Evolutionary conservation across 2,329 filamentous ascomycete genomes (phyloP).

Genomic region (Trichoderma aggressivum): DNA sequence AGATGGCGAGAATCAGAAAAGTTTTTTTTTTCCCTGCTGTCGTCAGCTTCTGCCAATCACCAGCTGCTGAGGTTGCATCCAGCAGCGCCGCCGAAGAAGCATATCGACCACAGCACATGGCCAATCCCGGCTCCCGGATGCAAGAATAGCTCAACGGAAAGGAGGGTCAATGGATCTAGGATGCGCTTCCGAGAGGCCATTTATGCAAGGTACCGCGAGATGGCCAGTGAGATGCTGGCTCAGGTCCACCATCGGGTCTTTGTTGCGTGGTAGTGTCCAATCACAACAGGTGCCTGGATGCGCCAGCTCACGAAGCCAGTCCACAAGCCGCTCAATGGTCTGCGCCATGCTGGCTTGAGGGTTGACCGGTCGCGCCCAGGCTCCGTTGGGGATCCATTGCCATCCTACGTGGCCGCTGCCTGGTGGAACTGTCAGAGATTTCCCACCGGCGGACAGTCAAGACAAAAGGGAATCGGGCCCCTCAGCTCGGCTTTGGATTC

Average conservation of each 20-base stretch:
- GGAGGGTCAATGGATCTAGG: conserved; percentile 16
- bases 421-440: conserved; percentile 21
- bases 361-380: conserved; percentile 11
- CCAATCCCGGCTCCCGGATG: conserved; percentile 16
- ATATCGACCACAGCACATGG: conserved; percentile 14
- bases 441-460: conserved; percentile 2
- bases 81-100: not conserved
- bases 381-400: conserved; percentile 11
- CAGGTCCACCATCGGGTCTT: conserved; percentile 19
- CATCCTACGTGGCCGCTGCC: conserved; percentile 12
- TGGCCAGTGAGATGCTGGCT: conserved; percentile 21
- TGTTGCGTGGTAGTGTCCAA: conserved; percentile 19
- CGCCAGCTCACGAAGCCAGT: conserved; percentile 12
- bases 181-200: conserved; percentile 16
- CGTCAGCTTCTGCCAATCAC: not conserved
- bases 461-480: conserved; percentile 13
- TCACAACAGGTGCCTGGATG: conserved; percentile 24
- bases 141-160: conserved; percentile 17
- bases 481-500: not conserved
- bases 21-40: not conserved
- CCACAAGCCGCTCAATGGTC: conserved; percentile 18
- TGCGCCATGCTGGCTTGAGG: conserved; percentile 14
- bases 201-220: conserved; percentile 22
- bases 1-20: not conserved
- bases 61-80: conserved; percentile 11